These are phyloP conservation scores for Metschnikowia hibisci DNA, from an alignment of 805 yeast species.

Conservation along the genomic window DNA sequence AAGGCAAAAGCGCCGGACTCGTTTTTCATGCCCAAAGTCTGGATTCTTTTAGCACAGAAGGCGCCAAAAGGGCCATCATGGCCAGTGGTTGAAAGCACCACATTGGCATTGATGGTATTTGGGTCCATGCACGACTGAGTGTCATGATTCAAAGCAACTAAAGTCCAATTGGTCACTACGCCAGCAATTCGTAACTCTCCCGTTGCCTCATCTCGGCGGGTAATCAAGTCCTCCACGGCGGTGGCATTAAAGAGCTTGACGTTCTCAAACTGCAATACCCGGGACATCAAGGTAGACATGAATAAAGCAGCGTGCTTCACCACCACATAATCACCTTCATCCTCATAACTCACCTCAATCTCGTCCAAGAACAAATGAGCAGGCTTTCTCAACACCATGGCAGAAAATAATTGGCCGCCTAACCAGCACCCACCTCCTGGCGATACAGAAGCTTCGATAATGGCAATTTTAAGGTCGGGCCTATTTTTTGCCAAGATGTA, in stretches of 20 bases:
- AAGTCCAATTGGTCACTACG: slow-evolving; percentile 80
- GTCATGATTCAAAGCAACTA: slow-evolving; percentile 71
- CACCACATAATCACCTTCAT: slow-evolving; percentile 76
- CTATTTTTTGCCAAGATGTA: slow-evolving; percentile 66
- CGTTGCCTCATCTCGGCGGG: slow-evolving; percentile 53
- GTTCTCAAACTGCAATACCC: slow-evolving; percentile 67
- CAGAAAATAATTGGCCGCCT: slow-evolving; percentile 73
- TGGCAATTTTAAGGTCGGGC: slow-evolving; percentile 72
- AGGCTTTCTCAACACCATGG: slow-evolving; percentile 78
- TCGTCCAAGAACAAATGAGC: slow-evolving; percentile 67
- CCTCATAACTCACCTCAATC: slow-evolving; percentile 63
- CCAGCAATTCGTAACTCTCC: slow-evolving; percentile 69
- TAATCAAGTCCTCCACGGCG: slow-evolving; percentile 75
- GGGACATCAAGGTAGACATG: slow-evolving; percentile 66
- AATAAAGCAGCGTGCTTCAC: slow-evolving; percentile 78
- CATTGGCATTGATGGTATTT: slow-evolving; percentile 63
- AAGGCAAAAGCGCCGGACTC: slow-evolving; percentile 28
- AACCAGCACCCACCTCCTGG: slow-evolving; percentile 82
- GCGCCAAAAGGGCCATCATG: slow-evolving; percentile 87
- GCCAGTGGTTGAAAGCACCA: slow-evolving; percentile 70
- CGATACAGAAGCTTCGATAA: slow-evolving; percentile 69
- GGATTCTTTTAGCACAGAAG: slow-evolving; percentile 64
- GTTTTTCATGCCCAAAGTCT: slow-evolving; percentile 29
- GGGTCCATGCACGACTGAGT: slow-evolving; percentile 82
- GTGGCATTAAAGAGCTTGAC: slow-evolving; percentile 77